Evolutionary conservation across 2,329 filamentous ascomycete species (phyloP).

Genomic region (Alternaria ethzedia): DNA sequence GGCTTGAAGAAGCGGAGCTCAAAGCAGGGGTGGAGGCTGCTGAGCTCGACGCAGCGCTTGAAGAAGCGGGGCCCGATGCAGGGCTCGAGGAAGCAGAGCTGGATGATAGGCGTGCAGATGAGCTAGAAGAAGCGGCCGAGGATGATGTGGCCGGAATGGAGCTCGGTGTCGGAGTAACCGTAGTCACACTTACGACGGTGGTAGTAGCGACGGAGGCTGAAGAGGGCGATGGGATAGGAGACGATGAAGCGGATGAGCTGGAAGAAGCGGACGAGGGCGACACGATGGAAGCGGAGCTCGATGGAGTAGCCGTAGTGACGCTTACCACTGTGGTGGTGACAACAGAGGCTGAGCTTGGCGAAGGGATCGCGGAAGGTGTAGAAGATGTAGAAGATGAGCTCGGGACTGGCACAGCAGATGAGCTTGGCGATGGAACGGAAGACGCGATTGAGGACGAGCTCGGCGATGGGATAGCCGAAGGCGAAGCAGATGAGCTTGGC

Average conservation of each 20-base stretch:
- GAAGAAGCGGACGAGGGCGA: neutral
- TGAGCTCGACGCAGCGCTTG: neutral
- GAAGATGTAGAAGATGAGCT: neutral
- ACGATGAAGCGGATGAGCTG: neutral
- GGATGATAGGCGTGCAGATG: neutral
- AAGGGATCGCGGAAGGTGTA: neutral
- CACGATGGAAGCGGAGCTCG: neutral
- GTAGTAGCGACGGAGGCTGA: neutral
- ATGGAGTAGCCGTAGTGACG: neutral
- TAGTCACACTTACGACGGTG: neutral
- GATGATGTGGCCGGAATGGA: neutral
- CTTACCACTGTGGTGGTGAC: neutral
- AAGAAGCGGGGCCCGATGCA: neutral
- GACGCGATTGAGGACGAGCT: neutral
- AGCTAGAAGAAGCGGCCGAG: neutral
- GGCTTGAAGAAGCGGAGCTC: neutral
- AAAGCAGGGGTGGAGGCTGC: neutral
- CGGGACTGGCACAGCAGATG: neutral
- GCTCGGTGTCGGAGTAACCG: neutral
- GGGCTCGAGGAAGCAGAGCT: neutral
- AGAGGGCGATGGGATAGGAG: neutral
- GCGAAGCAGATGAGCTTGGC: neutral
- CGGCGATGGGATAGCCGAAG: neutral
- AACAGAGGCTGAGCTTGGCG: neutral
- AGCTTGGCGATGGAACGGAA: neutral